Evolutionary conservation across 2,329 filamentous ascomycete species (phyloP), one percentile per base, ranked within the genome.

Genomic region (Sordariomycetes sp.): DNA sequence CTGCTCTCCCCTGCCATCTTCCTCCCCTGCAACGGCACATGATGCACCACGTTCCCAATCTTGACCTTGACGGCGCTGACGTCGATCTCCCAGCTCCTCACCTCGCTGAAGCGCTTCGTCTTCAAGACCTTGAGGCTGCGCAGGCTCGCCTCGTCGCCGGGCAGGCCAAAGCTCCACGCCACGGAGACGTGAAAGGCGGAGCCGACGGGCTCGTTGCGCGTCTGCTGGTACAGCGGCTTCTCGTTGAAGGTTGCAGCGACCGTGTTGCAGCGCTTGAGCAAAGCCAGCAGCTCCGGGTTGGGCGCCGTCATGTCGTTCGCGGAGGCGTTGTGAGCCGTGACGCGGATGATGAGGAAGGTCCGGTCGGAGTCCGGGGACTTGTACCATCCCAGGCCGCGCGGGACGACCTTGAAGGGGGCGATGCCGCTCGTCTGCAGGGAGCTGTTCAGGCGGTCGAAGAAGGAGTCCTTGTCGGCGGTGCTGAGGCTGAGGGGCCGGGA

Each of bases 161-260:
- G 78, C 27, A 62, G 53, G 8, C 64, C 56, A 41, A 90, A 67
- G 2, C 74, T 82, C 92, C 90, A 96, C 0, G 82, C 92, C 36
- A 98, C 75, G 30, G 87, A 94, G 39, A 96, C 63, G 57, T 98
- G 92, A 50, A 95, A 95, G 16, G 72, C 75, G 43, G 31, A 41
- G 21, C 44, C 51, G 23, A 42, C 51, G 6, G 40, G 24, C 8
- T 51, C 52, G 5, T 34, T 39, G 6, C 39, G 36, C 19, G 33
- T 42, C 34, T 45, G 46, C 36, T 61, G 54, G 54, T 96, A 96
- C 2, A 96, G 68, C 17, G 70, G 57, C 2, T 83, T 79, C 50
- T 93, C 85, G 0, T 65, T 66, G 52, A 79, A 82, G 2, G 50
- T 50, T 15, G 61, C 54, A 3, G 79, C 75, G 2, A 76, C 58